Evolutionary conservation across 805 yeast genomes (phyloP).

Genomic region (Scheffersomyces coipomensis): DNA sequence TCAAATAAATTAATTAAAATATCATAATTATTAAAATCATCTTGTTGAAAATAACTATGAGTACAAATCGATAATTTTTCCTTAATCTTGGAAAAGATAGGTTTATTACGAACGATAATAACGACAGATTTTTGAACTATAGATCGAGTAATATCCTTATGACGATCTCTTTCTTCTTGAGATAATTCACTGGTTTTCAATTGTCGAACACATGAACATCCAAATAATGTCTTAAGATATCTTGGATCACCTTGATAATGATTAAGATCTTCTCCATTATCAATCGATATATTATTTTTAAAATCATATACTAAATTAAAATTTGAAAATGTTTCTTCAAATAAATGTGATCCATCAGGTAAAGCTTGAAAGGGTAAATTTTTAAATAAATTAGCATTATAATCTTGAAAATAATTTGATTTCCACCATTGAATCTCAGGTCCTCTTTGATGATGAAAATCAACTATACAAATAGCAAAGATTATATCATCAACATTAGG

Average conservation of each 20-base stretch:
- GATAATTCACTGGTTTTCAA: conserved; percentile 60
- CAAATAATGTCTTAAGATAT: conserved; percentile 72
- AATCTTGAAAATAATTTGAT: conserved; percentile 43
- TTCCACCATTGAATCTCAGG: conserved; percentile 93
- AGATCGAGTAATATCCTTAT: conserved; percentile 74
- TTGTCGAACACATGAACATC: conserved; percentile 91
- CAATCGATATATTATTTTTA: conserved; percentile 43
- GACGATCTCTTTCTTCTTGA: conserved; percentile 39
- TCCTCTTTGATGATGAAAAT: conserved; percentile 88
- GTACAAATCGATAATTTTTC: conserved; percentile 91
- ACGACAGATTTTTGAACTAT: conserved; percentile 91
- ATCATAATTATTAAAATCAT: conserved; percentile 66
- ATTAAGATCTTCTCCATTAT: conserved; percentile 33
- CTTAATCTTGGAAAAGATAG: conserved; percentile 82
- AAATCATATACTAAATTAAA: conserved; percentile 80
- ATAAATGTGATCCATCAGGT: conserved; percentile 94
- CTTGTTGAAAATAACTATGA: conserved; percentile 79
- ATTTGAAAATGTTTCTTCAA: conserved; percentile 89
- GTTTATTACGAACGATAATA: conserved; percentile 72
- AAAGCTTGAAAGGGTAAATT: conserved; percentile 89
- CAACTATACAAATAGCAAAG: conserved; percentile 85
- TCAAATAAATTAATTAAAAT: conserved; percentile 70
- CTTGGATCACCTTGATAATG: conserved; percentile 37
- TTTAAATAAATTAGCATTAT: conserved; percentile 61
- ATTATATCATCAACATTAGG: conserved; percentile 40